Conservation (phyloP, 129 eudicot genomes). For the Daucus carota region DNA sequence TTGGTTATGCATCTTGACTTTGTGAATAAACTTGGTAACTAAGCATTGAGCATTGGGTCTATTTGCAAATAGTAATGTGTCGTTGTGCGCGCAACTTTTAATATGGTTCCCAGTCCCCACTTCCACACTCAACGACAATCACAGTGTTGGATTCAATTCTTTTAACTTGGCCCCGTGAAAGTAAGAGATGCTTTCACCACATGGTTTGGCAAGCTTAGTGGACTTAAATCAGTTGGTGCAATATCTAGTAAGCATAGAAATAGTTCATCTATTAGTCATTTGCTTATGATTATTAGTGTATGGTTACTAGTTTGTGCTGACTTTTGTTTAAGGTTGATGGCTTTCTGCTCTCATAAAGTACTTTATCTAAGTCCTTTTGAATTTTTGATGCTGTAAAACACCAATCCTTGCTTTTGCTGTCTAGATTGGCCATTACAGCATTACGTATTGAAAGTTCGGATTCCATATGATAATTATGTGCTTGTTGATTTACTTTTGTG, state of each 20-base stretch:
- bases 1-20: conserved; percentile 2
- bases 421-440: not conserved
- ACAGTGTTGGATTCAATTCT: conserved; percentile 3
- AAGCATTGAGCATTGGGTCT: not conserved
- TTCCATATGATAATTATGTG: not conserved
- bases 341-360: not conserved
- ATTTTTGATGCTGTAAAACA: not conserved
- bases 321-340: conserved; percentile 5
- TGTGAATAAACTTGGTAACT: not conserved
- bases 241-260: conserved; percentile 2
- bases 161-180: conserved; percentile 1
- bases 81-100: not conserved
- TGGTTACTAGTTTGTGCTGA: not conserved
- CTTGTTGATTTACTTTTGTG: not conserved
- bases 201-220: conserved; percentile 6
- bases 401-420: not conserved
- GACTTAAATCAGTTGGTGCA: conserved; percentile 7
- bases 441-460: not conserved
- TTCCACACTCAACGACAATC: not conserved
- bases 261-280: not conserved
- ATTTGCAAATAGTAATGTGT: conserved; percentile 1
- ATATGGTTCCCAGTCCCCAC: conserved; percentile 4
- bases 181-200: conserved; percentile 3
- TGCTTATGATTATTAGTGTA: not conserved
- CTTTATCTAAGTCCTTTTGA: not conserved